Base-by-base conservation (phyloP, 2,329 filamentous ascomycete genomes). In the Chaetomiaceae sp. region DNA sequence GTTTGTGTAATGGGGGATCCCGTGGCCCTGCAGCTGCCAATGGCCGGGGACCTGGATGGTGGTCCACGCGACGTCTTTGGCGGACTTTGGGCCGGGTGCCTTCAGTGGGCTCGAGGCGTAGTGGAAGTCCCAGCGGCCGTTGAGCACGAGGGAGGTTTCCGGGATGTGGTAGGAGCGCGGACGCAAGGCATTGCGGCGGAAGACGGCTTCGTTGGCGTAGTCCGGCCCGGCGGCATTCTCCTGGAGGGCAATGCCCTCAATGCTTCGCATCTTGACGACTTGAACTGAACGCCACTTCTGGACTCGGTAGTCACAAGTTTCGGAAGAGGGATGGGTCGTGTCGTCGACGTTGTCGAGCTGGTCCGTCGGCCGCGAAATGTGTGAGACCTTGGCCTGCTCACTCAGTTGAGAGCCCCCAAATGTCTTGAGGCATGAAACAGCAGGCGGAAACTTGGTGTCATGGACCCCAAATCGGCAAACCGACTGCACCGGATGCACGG, bases 21-120 rank as follows among this genome's bases (percentile, higher is more conserved):
- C 84, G 63, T 83, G 81, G 23, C 84, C 85, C 67, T 88, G 82
- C 4, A 87, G 70, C 67, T 88, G 85, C 85, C 85, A 89, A 63
- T 84, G 81, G 3, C 82, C 82, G 0, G 85, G 85, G 0, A 88
- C 85, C 11, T 76, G 68, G 56, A 84, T 82, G 36, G 69, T 70
- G 19, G 70, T 68, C 75, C 80, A 82, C 3, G 61, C 57, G 7
- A 57, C 47, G 19, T 50, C 53, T 5, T 39, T 17, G 19, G 55
- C 15, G 5, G 23, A 11, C 4, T 29, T 58, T 8, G 71, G 68
- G 34, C 71, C 68, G 19, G 78, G 76, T 0, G 77, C 75, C 49
- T 76, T 72, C 7, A 71, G 60, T 1, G 77, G 76, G 7, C 70
- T 74, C 4, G 68, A 59, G 12, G 75, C 71, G 51, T 79, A 75